Conservation (phyloP, 768 basidiomycete species). For the Pleurotus platypus region DNA sequence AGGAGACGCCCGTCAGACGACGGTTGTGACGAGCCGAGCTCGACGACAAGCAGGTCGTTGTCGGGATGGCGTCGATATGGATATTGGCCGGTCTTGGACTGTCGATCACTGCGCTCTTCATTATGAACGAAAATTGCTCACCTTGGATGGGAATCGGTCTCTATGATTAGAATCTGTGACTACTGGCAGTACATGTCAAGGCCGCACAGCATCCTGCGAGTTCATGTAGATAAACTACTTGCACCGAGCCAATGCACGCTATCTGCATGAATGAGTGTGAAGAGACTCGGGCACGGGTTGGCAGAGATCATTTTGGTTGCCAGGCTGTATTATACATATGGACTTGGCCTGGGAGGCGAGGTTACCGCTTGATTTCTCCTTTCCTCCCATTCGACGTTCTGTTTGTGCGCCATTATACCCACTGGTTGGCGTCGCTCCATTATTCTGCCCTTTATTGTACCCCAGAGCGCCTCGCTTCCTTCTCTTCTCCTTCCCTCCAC, state of each 20-base stretch:
- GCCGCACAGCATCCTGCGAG: too few species aligned
- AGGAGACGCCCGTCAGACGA: slow-evolving; percentile 26
- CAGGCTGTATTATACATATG: neutral
- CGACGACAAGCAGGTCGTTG: slow-evolving; percentile 28
- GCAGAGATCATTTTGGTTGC: slow-evolving; percentile 3
- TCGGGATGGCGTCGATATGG: slow-evolving; percentile 37
- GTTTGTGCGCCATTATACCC: slow-evolving; percentile 1
- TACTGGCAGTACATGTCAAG: too few species aligned
- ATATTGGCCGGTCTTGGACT: slow-evolving; percentile 20
- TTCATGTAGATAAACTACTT: too few species aligned
- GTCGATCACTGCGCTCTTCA: slow-evolving; percentile 31
- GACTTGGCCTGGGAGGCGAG: too few species aligned
- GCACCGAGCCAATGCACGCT: too few species aligned
- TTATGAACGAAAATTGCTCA: slow-evolving; percentile 32
- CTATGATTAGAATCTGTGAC: too few species aligned
- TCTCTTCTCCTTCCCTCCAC: neutral
- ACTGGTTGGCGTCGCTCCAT: slow-evolving; percentile 2
- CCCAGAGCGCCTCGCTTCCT: neutral
- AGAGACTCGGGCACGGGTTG: too few species aligned
- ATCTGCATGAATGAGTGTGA: too few species aligned
- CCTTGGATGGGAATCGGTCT: too few species aligned
- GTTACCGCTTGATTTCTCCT: neutral
- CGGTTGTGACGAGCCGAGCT: slow-evolving; percentile 28
- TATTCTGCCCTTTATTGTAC: neutral
- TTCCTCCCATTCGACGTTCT: neutral